Percentiles rank a stretch among this genome's conserved stretches.
These are phyloP conservation scores for Blumeriella jaapii DNA, from an alignment of 2,329 filamentous ascomycete species.

Conservation along the genomic window DNA sequence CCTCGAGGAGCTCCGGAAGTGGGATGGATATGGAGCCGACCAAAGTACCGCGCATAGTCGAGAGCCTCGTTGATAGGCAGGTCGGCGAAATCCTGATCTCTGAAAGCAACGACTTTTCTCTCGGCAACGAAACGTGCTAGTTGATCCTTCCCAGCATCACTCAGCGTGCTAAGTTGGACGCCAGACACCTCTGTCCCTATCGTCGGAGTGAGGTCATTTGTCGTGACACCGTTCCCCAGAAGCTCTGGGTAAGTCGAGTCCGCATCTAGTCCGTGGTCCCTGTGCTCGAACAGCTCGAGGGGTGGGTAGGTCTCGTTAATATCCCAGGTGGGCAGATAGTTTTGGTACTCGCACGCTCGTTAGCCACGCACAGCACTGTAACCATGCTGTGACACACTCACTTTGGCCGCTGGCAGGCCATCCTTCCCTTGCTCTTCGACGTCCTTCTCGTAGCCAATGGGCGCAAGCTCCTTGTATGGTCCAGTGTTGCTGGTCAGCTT, in stretches of 20 bases:
- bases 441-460: slow-evolving; percentile 23
- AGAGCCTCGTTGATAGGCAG: slow-evolving; percentile 60
- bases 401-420: slow-evolving; percentile 21
- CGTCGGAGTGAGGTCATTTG: slow-evolving; percentile 55
- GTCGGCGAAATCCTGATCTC: slow-evolving; percentile 61
- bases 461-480: slow-evolving; percentile 24
- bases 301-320: slow-evolving; percentile 50
- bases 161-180: slow-evolving; percentile 59
- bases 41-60: slow-evolving; percentile 63
- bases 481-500: slow-evolving; percentile 19
- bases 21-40: slow-evolving; percentile 71
- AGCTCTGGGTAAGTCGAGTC: slow-evolving; percentile 59
- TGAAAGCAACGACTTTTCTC: slow-evolving; percentile 70
- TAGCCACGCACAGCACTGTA: not conserved
- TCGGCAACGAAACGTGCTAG: slow-evolving; percentile 64
- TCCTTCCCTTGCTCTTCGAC: slow-evolving; percentile 23
- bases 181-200: slow-evolving; percentile 64
- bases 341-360: slow-evolving; percentile 40
- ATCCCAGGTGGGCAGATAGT: slow-evolving; percentile 62
- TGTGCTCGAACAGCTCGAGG: slow-evolving; percentile 57
- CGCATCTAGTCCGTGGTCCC: slow-evolving; percentile 66
- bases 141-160: slow-evolving; percentile 60
- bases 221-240: slow-evolving; percentile 38
- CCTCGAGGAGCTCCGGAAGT: slow-evolving; percentile 65
- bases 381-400: slow-evolving; percentile 6